Evolutionary conservation across 2,329 filamentous ascomycete species (phyloP).

Genomic region (Penicillium sp.): DNA sequence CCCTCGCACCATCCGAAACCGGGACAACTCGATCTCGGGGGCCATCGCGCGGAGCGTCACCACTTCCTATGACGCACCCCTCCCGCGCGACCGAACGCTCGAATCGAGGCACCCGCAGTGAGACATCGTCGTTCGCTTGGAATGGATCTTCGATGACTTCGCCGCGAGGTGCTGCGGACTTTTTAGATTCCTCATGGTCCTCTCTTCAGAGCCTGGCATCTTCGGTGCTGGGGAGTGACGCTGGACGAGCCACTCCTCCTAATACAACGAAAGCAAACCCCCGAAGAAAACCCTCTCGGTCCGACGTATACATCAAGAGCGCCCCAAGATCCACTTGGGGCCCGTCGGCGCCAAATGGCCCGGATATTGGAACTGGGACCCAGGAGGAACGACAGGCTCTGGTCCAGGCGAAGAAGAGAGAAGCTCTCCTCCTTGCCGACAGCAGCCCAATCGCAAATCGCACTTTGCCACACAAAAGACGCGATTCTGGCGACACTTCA

Average conservation of each 20-base stretch:
- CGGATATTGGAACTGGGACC: slow-evolving; percentile 40
- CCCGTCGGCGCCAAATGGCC: slow-evolving; percentile 35
- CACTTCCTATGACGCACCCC: slow-evolving; percentile 41
- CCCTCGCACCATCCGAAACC: slow-evolving; percentile 17
- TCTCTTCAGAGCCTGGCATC: slow-evolving; percentile 52
- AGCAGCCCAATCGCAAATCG: slow-evolving; percentile 39
- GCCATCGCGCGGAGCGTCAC: slow-evolving; percentile 39
- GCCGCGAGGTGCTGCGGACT: slow-evolving; percentile 33
- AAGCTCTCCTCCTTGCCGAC: slow-evolving; percentile 48
- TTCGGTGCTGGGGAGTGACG: slow-evolving; percentile 48
- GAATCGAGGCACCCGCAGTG: slow-evolving; percentile 24
- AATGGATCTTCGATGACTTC: slow-evolving; percentile 27
- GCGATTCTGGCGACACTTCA: slow-evolving; percentile 44
- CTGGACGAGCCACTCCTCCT: slow-evolving; percentile 28
- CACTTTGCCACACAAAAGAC: slow-evolving; percentile 46
- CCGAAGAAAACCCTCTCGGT: slow-evolving; percentile 41
- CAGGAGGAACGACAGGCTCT: slow-evolving; percentile 49
- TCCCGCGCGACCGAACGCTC: slow-evolving; percentile 34
- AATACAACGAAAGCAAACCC: slow-evolving; percentile 30
- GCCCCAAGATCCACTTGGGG: slow-evolving; percentile 43
- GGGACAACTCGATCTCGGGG: slow-evolving; percentile 39
- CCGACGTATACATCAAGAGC: slow-evolving; percentile 33
- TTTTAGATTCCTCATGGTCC: slow-evolving; percentile 52
- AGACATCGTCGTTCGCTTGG: slow-evolving; percentile 27
- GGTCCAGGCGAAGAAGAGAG: slow-evolving; percentile 51